Percentiles rank a stretch among this genome's conserved stretches.
Conservation (phyloP, 176 grass and related monocot genomes). For the Microstegium vimineum region DNA sequence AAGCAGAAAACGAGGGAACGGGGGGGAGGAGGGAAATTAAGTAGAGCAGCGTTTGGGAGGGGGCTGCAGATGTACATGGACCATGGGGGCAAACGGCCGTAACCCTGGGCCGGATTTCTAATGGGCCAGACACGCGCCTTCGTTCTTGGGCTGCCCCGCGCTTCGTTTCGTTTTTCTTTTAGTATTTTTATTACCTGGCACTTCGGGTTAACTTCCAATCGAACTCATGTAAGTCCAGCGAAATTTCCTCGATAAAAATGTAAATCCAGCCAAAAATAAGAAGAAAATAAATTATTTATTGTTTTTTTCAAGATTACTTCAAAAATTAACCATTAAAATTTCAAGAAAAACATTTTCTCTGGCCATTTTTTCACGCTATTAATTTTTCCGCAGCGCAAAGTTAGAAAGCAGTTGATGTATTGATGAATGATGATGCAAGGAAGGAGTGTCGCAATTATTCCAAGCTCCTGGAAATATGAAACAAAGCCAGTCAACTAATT, state of each 20-base stretch:
- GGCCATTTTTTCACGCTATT: not conserved
- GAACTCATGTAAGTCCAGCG: not conserved
- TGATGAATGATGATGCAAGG: not conserved
- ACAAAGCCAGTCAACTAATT: not conserved
- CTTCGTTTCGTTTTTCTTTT: not conserved
- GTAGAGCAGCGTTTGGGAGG: not conserved
- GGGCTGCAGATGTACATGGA: not conserved
- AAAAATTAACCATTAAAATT: not conserved
- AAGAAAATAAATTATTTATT: not conserved
- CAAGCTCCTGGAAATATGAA: not conserved
- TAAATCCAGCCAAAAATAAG: not conserved
- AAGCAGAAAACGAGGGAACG: conserved; percentile 59
- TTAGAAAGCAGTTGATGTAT: not conserved
- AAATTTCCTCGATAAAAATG: not conserved
- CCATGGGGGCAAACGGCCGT: not conserved
- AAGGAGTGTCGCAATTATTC: not conserved
- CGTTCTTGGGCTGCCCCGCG: not conserved
- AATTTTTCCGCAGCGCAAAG: too few relatives aligned
- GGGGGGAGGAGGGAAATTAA: conserved; percentile 48
- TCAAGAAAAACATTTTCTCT: not conserved
- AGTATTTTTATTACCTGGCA: not conserved
- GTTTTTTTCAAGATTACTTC: not conserved
- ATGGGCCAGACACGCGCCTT: not conserved
- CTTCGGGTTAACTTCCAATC: not conserved
- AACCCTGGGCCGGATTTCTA: not conserved